A percentile compares a stretch with the other conserved stretches of the same genome.
Evolutionary conservation across 1,284 basidiomycete genomes (phyloP).

Genomic region (Papiliotrema nemorosa): DNA sequence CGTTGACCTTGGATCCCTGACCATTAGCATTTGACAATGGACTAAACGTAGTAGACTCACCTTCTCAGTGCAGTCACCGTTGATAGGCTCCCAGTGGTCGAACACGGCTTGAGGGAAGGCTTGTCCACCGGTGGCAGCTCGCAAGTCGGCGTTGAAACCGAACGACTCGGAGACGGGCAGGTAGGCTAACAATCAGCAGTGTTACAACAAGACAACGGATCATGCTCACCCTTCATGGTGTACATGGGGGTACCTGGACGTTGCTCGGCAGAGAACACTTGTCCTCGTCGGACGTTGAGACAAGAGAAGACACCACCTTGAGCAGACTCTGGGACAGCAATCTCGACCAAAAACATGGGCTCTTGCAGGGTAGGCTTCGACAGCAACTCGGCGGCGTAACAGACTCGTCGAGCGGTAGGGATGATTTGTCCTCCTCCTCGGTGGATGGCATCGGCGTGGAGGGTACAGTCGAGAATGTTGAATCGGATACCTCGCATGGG

Average conservation of each 20-base stretch:
- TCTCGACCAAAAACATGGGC: conserved; percentile 97
- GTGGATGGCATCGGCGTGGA: conserved; percentile 98
- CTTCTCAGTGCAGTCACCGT: conserved; percentile 54
- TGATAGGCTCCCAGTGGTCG: conserved; percentile 66
- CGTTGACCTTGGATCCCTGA: conserved; percentile 32
- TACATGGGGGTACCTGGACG: conserved; percentile 98
- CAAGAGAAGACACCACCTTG: conserved; percentile 96
- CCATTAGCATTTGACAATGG: background rate
- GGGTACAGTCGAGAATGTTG: conserved; percentile 94
- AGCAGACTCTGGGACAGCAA: conserved; percentile 95
- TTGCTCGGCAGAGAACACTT: conserved; percentile 98
- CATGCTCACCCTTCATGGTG: conserved; percentile 76
- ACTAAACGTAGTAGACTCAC: conserved; percentile 73
- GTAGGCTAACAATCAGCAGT: conserved; percentile 56
- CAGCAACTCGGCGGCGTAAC: conserved; percentile 92
- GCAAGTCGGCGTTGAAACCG: conserved; percentile 97
- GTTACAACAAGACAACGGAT: conserved; percentile 35
- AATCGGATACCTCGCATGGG: conserved; percentile 97
- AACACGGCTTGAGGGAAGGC: conserved; percentile 97
- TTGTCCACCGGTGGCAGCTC: conserved; percentile 89
- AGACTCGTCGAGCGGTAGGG: conserved; percentile 91
- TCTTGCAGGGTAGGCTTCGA: conserved; percentile 91
- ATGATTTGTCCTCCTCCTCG: conserved; percentile 99
- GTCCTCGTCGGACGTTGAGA: conserved; percentile 98
- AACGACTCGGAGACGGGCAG: conserved; percentile 96